Evolutionary conservation across 208 protist species (phyloP), one percentile per base, ranked within the genome.

Genomic region (Histomonas meleagridis): DNA sequence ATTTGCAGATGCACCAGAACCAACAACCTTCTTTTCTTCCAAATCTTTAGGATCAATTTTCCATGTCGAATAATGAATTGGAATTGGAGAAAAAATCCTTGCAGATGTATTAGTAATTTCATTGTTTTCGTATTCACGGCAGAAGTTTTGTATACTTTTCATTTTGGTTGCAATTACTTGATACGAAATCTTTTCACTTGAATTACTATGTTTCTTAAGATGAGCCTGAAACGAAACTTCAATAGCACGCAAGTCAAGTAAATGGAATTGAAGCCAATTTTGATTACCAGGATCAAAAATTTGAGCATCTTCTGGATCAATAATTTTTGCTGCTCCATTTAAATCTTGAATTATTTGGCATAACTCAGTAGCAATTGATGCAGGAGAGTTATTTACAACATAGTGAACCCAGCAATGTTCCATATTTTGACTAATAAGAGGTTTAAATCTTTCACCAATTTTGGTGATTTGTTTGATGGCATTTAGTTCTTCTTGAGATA

Each of bases 21-120:
- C 76, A 0, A 55, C 16, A 38, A 57, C 46, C 9, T 38, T 86
- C 32, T 51, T 28, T 55, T 55, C 38, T 7, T 32, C 26, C 9
- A 86, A 57, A 55, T 86, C 76, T 55, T 32, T 55, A 32, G n/a
- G 40, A 2, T 51, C 46, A 38, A 86, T 5, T 51, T 46, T 23
- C 76, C 76, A 86, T 55, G 35, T 51, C 55, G 51, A 46, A 86
- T 86, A 86, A 86, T 86, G 32, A 0, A 86, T 32, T 26, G 76
- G 76, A 55, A 86, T 86, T 38, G 76, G 76, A 38, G 76, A 86
- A 86, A 86, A 86, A 38, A 86, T 26, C 0, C 76, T 5, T 4
- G 14, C 18, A n/a, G 26, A 14, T 38, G 46, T 32, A n/a, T n/a
- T n/a, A 10, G 35, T 18, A 55, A 35, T 38, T n/a, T 12, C 7